phyloP scores from a whole-genome alignment of 306 rosid genomes.

The Trifolium pratense region DNA sequence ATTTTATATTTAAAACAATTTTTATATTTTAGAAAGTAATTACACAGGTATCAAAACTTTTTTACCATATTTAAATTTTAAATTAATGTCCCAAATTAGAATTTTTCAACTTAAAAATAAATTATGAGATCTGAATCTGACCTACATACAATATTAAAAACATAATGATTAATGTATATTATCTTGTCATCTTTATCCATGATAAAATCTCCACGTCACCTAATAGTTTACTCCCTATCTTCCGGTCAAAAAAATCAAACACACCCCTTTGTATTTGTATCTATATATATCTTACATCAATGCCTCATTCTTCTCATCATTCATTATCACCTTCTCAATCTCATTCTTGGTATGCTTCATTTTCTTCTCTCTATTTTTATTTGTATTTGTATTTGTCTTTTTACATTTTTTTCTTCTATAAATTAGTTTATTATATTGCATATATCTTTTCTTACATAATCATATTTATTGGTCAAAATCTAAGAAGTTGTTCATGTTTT shows the following conservation, averaged over 20 bases:
- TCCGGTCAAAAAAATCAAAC: constrained; percentile 2
- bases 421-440: too few relatives aligned
- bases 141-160: not conserved
- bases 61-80: too few relatives aligned
- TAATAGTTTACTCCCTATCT: not conserved
- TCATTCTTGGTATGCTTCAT: constrained; percentile 40
- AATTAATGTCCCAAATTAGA: too few relatives aligned
- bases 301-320: constrained; percentile 18
- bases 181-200: constrained; percentile 2
- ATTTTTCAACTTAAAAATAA: not conserved
- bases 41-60: too few relatives aligned
- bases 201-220: constrained; percentile 73
- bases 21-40: too few relatives aligned
- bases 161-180: not conserved
- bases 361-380: not conserved
- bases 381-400: not conserved
- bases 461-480: constrained; percentile 8
- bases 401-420: not conserved
- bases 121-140: not conserved
- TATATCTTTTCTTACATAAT: not conserved
- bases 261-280: not conserved
- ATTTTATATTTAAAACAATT: too few relatives aligned
- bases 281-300: constrained; percentile 38
- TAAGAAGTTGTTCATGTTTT: constrained; percentile 15
- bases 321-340: constrained; percentile 17